phyloP scores from a whole-genome alignment of 2,329 filamentous ascomycete species.

The Pseudogymnoascus sp. region DNA sequence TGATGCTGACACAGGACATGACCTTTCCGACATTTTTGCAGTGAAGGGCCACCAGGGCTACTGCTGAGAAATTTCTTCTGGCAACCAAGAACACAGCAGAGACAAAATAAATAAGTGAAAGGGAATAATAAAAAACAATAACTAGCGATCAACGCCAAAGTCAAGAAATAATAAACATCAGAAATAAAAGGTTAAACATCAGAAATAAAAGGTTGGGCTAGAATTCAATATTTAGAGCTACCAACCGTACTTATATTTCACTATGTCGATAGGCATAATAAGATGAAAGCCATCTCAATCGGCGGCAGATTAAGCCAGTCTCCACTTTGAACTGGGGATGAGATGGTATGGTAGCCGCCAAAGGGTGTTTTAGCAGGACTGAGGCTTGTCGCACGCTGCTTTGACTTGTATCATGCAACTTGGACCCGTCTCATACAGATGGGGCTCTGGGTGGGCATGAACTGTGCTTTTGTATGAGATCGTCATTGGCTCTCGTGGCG shows the following conservation, averaged over 20 bases:
- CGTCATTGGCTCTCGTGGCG: background rate
- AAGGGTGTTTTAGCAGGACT: background rate
- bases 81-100: background rate
- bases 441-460: background rate
- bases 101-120: background rate
- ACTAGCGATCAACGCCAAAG: background rate
- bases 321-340: background rate
- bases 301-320: background rate
- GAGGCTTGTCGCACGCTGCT: background rate
- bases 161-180: background rate
- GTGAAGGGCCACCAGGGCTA: slow-evolving; percentile 11
- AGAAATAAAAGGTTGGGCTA: background rate
- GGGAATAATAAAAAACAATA: background rate
- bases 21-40: slow-evolving; percentile 18
- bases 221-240: background rate
- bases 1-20: slow-evolving; percentile 18
- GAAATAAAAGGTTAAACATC: background rate
- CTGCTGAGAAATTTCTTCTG: background rate
- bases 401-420: background rate
- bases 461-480: background rate
- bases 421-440: background rate
- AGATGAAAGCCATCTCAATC: background rate
- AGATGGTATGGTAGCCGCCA: background rate
- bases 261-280: background rate
- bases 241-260: slow-evolving; percentile 4